Evolutionary conservation across 208 protist genomes (phyloP).

Genomic region (Naegleria lovaniensis): DNA sequence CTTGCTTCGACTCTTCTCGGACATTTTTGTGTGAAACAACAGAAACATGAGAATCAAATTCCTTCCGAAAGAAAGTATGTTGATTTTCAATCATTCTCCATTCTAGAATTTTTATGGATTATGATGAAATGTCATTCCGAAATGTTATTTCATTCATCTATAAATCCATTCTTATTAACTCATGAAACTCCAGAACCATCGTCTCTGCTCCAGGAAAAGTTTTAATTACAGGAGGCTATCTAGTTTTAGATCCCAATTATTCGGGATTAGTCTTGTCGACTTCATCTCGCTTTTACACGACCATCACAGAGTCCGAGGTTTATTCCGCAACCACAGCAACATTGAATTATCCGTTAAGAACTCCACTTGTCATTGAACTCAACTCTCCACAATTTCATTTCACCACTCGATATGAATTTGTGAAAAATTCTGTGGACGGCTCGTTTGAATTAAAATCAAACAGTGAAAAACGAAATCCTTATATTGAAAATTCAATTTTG

Average conservation of each 20-base stretch:
- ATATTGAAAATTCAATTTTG: constrained; percentile 24
- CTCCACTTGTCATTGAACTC: background rate
- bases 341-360: background rate
- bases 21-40: background rate
- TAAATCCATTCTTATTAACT: background rate
- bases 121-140: too few species aligned
- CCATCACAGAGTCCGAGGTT: background rate
- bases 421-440: background rate
- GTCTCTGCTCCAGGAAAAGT: constrained; percentile 87
- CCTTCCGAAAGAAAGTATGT: too few species aligned
- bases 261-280: constrained; percentile 81
- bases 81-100: too few species aligned
- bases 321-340: background rate
- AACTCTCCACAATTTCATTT: constrained; percentile 2
- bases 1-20: background rate
- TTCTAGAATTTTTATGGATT: too few species aligned
- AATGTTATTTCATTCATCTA: too few species aligned
- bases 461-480: background rate
- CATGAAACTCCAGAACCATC: constrained; percentile 32
- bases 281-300: constrained; percentile 68
- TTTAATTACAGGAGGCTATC: constrained; percentile 86
- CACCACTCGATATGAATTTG: background rate
- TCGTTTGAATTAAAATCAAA: background rate
- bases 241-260: constrained; percentile 79
- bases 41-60: background rate